phyloP scores from a whole-genome alignment of 306 rosid genomes.

The Cyclanthera cordifolia region DNA sequence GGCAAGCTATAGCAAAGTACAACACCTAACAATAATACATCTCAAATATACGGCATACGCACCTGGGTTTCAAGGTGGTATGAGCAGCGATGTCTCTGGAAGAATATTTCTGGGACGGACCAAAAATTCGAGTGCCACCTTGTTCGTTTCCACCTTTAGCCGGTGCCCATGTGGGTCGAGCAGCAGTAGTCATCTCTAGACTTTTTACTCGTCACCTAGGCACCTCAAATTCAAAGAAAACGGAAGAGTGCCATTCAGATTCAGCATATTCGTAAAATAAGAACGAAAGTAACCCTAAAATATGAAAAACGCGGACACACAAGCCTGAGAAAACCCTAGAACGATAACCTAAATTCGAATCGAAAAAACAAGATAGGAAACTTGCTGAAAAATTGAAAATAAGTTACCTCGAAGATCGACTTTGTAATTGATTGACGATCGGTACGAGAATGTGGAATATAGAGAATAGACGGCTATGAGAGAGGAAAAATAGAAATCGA shows the following conservation, averaged over 20 bases:
- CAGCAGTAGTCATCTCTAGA: conserved; percentile 73
- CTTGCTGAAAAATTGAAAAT: neutral
- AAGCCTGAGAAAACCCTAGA: neutral
- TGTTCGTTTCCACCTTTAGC: conserved; percentile 97
- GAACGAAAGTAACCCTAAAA: neutral
- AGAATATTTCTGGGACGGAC: conserved; percentile 89
- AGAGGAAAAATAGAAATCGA: neutral
- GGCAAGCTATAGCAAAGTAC: neutral
- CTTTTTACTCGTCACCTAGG: neutral
- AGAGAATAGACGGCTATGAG: neutral
- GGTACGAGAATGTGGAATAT: neutral
- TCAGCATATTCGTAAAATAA: neutral
- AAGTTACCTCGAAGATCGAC: neutral
- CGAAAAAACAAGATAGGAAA: neutral
- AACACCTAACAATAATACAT: neutral
- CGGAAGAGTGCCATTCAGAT: neutral
- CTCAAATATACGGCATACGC: neutral
- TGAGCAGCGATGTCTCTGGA: conserved; percentile 87
- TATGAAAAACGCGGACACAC: neutral
- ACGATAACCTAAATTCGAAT: neutral
- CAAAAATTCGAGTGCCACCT: conserved; percentile 90
- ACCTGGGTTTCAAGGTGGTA: conserved; percentile 79
- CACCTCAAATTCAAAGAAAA: neutral
- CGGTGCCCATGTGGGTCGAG: conserved; percentile 98
- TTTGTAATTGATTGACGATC: neutral